Conservation (phyloP, 352 stramenopile genomes). For the Plasmopara viticola region DNA sequence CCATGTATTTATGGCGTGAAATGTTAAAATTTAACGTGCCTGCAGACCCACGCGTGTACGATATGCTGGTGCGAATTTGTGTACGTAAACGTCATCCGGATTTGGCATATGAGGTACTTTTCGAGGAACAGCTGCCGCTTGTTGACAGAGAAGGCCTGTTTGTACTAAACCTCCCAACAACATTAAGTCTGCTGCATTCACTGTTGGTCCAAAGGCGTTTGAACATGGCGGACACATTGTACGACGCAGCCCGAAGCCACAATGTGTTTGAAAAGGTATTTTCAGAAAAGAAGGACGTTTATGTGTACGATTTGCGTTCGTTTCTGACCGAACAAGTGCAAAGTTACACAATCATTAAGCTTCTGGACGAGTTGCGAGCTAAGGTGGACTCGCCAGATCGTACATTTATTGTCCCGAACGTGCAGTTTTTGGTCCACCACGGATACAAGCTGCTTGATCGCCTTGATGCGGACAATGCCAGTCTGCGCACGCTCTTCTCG, state of each 20-base stretch:
- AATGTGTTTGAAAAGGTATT: conserved; percentile 55
- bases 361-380: conserved; percentile 50
- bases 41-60: conserved; percentile 65
- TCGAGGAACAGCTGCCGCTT: conserved; percentile 54
- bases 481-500: conserved; percentile 61
- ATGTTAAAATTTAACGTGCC: conserved; percentile 67
- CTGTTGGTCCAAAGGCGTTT: conserved; percentile 56
- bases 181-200: conserved; percentile 60
- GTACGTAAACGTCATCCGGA: conserved; percentile 82
- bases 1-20: conserved; percentile 83
- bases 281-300: conserved; percentile 29
- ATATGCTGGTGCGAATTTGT: conserved; percentile 76
- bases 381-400: conserved; percentile 35
- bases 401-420: conserved; percentile 31
- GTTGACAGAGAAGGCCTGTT: conserved; percentile 54
- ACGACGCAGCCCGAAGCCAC: conserved; percentile 41
- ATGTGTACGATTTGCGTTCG: conserved; percentile 58
- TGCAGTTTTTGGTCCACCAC: conserved; percentile 71
- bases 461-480: conserved; percentile 62
- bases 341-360: conserved; percentile 56
- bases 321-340: conserved; percentile 52
- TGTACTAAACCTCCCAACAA: conserved; percentile 50
- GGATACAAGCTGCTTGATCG: conserved; percentile 74
- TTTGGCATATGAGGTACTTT: conserved; percentile 62
- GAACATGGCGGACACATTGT: conserved; percentile 63